Percentiles rank a stretch among this genome's conserved stretches.
Evolutionary conservation across 2,329 filamentous ascomycete species (phyloP).

Genomic region (Epichloe glyceriae): DNA sequence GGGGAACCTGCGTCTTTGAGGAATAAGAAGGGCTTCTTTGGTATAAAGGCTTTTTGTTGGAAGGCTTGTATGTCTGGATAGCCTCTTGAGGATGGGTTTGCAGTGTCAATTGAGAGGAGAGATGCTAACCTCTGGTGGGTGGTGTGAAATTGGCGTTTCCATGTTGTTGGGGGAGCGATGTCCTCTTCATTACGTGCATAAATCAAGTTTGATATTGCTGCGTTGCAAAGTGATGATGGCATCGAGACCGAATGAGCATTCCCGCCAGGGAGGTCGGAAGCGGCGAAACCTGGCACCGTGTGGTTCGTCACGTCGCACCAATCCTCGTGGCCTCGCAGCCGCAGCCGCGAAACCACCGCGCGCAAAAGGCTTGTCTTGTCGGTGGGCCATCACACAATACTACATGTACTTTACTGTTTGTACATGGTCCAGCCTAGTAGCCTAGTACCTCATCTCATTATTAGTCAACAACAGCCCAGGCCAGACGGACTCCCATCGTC

Average conservation of each 20-base stretch:
- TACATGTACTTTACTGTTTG: no score
- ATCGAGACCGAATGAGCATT: no score
- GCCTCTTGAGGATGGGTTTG: slow-evolving; percentile 6
- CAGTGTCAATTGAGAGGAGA: slow-evolving; percentile 2
- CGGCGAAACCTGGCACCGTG: slow-evolving; percentile 5
- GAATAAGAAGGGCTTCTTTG: slow-evolving; percentile 36
- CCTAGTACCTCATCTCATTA: no score
- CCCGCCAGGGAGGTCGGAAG: not conserved
- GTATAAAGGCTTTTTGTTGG: slow-evolving; percentile 36
- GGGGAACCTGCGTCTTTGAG: slow-evolving; percentile 30
- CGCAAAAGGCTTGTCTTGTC: no score
- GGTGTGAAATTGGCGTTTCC: slow-evolving; percentile 4
- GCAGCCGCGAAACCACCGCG: not conserved
- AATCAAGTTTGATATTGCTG: not conserved
- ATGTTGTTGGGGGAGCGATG: not conserved
- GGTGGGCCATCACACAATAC: no score
- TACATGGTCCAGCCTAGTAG: no score
- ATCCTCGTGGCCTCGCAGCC: not conserved
- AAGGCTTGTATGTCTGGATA: slow-evolving; percentile 31
- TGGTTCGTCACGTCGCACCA: not conserved
- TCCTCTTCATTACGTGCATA: slow-evolving; percentile 4
- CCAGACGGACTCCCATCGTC: not conserved
- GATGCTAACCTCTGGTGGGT: not conserved
- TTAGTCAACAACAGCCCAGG: not conserved
- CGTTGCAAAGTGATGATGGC: no score